phyloP scores from a whole-genome alignment of 2,329 filamentous ascomycete species.

The Pseudogymnoascus sp. region DNA sequence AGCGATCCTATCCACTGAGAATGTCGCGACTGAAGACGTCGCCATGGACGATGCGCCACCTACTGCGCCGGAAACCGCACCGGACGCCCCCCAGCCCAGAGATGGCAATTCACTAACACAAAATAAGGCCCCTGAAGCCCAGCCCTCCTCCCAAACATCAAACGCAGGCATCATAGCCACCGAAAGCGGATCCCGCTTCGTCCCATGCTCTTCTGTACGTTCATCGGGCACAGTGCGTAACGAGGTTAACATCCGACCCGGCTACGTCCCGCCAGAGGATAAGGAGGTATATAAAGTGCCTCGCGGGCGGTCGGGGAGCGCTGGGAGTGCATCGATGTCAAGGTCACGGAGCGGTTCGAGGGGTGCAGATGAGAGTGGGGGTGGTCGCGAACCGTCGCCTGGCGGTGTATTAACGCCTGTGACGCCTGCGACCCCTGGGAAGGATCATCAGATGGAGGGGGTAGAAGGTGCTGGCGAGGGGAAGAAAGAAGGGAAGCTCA shows the following conservation, averaged over 20 bases:
- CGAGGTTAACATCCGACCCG: slow-evolving; percentile 82
- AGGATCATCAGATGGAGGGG: background rate
- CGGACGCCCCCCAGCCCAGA: background rate
- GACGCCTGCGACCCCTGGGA: background rate
- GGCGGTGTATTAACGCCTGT: background rate
- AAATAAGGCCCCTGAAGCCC: background rate
- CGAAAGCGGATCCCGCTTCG: slow-evolving; percentile 66
- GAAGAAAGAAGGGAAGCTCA: background rate
- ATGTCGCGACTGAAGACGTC: background rate
- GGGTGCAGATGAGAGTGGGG: background rate
- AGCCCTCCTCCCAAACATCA: slow-evolving; percentile 1
- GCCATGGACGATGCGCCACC: background rate
- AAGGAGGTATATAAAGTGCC: slow-evolving; percentile 88
- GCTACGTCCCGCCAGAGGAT: slow-evolving; percentile 86
- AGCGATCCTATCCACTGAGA: background rate
- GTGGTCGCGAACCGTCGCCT: background rate
- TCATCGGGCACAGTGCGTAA: slow-evolving; percentile 77
- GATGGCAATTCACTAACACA: too few relatives aligned
- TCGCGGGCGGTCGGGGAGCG: background rate
- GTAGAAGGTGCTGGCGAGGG: background rate
- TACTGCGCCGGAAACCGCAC: background rate
- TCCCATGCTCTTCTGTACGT: slow-evolving; percentile 76
- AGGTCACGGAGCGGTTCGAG: background rate
- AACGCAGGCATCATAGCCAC: slow-evolving; percentile 65
- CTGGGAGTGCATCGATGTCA: background rate